Conservation (phyloP, 2,329 filamentous ascomycete species). For the Colletotrichum endophyticum region DNA sequence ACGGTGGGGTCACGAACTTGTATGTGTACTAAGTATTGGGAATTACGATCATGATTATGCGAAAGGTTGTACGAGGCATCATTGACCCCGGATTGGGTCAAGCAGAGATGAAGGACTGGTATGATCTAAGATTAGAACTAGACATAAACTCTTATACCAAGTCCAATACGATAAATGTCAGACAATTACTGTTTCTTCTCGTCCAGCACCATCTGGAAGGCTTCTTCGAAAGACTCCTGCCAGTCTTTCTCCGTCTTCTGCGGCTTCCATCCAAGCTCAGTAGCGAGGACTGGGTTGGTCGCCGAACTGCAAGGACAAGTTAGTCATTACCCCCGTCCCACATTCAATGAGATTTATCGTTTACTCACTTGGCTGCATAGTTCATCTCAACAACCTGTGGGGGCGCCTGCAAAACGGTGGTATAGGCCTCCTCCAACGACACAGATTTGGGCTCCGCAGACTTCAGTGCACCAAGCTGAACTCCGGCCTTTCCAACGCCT, state of each 20-base stretch:
- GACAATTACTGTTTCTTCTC: not conserved
- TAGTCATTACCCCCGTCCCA: accelerated
- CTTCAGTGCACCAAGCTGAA: slow-evolving; percentile 33
- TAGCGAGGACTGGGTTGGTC: slow-evolving; percentile 28
- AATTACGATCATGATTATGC: not conserved
- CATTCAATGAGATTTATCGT: not conserved
- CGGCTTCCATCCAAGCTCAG: slow-evolving; percentile 35
- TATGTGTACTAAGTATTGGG: slow-evolving; percentile 28
- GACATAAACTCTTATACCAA: not conserved
- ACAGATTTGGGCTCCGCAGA: slow-evolving; percentile 6
- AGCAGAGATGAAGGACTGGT: not conserved
- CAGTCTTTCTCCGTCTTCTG: slow-evolving; percentile 31
- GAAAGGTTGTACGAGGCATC: not conserved
- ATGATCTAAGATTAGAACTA: not conserved
- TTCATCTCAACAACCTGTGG: slow-evolving; percentile 9
- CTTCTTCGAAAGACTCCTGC: slow-evolving; percentile 24
- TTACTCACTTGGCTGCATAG: not conserved
- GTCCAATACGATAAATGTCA: not conserved
- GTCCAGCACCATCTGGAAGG: not conserved
- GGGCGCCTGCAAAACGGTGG: not conserved
- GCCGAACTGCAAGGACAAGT: not conserved
- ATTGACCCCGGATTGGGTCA: not conserved
- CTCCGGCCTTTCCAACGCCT: slow-evolving; percentile 35
- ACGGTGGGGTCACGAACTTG: slow-evolving; percentile 27
- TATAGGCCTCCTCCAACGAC: not conserved